phyloP scores from a whole-genome alignment of 75 land plant genomes.

The Sequoiadendron giganteum region DNA sequence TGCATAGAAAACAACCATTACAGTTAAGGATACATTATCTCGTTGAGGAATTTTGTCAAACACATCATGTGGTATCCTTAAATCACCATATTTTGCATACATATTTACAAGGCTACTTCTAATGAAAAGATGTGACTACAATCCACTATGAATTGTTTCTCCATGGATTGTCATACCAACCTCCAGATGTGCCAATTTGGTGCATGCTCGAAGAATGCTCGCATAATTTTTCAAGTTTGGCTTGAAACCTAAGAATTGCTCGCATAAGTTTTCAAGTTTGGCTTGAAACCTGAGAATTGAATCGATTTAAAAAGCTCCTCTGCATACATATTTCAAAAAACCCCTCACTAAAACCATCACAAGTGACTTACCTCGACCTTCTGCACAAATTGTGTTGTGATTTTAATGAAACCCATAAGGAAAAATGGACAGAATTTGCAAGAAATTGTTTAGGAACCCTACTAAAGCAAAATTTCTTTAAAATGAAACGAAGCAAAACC shows the following conservation, averaged over 20 bases:
- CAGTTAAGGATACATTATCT: not conserved
- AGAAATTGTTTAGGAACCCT: too few species aligned
- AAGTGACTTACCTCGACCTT: too few species aligned
- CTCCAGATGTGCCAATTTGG: slow-evolving; percentile 16
- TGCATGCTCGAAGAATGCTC: slow-evolving; percentile 2
- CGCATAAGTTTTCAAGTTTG: slow-evolving; percentile 47
- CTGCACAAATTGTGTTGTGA: too few species aligned
- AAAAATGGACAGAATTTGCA: too few species aligned
- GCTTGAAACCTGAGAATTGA: slow-evolving; percentile 19
- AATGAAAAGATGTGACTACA: slow-evolving; percentile 31
- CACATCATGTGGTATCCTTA: slow-evolving; percentile 13
- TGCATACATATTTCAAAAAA: not conserved
- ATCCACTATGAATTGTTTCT: slow-evolving; percentile 39
- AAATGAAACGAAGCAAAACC: too few species aligned
- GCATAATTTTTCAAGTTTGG: slow-evolving; percentile 51
- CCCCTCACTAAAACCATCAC: too few species aligned
- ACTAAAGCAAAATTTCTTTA: too few species aligned
- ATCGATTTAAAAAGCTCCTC: slow-evolving; percentile 27
- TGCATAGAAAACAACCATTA: too few species aligned
- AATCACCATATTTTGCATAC: slow-evolving; percentile 40
- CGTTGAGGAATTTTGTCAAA: slow-evolving; percentile 6
- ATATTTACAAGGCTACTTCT: slow-evolving; percentile 49
- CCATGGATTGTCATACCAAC: slow-evolving; percentile 48
- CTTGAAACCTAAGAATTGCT: slow-evolving; percentile 14
- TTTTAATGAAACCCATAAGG: too few species aligned